Evolutionary conservation across 169 alveolate genomes (phyloP).

Genomic region (Toxoplasma gondii): DNA sequence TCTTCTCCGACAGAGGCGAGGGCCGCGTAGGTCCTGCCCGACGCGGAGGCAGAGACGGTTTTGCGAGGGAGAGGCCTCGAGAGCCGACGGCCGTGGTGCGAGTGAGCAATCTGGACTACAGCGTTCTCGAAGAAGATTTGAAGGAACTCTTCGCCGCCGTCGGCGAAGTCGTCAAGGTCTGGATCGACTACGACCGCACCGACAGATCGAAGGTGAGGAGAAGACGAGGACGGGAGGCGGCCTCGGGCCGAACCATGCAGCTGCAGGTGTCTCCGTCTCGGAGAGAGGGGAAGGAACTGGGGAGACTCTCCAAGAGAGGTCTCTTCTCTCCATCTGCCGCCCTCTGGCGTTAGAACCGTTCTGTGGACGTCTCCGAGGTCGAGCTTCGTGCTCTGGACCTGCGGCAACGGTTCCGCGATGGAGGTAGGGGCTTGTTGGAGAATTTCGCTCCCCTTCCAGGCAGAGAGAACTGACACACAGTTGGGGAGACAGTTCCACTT

Average conservation of each 20-base stretch:
- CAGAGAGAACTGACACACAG: too few species aligned
- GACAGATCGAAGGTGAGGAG: constrained; percentile 81
- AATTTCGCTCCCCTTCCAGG: too few species aligned
- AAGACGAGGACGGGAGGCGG: neutral
- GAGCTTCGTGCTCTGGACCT: too few species aligned
- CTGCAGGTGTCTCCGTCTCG: neutral
- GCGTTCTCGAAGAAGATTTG: constrained; percentile 68
- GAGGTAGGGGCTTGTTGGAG: too few species aligned
- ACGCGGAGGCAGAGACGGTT: neutral
- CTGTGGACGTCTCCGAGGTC: too few species aligned
- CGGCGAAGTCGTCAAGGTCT: constrained; percentile 79
- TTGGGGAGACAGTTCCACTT: too few species aligned
- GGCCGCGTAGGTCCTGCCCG: neutral
- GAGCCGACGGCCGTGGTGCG: constrained; percentile 57
- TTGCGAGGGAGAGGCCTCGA: neutral
- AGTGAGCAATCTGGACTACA: constrained; percentile 54
- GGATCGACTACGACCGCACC: constrained; percentile 83
- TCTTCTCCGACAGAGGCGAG: neutral
- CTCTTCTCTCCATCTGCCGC: too few species aligned
- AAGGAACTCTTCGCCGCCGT: constrained; percentile 75
- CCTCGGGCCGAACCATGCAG: neutral
- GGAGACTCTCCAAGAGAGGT: too few species aligned
- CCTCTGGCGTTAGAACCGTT: too few species aligned
- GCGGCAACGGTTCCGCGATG: too few species aligned
- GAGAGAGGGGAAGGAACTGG: neutral